phyloP scores from a whole-genome alignment of 2,329 filamentous ascomycete genomes.

The Sporothrix mexicana region DNA sequence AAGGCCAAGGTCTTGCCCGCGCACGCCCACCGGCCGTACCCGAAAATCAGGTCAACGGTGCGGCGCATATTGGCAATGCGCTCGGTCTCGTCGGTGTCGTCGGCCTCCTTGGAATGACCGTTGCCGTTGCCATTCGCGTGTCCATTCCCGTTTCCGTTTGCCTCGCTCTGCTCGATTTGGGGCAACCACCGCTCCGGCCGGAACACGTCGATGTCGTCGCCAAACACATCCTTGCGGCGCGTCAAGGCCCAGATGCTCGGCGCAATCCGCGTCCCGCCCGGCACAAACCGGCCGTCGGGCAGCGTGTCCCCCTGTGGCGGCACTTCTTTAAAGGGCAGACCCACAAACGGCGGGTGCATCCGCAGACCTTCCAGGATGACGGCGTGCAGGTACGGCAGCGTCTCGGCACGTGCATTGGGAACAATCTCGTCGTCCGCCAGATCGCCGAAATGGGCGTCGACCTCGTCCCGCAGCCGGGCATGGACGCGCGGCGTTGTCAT shows the following conservation, averaged over 20 bases:
- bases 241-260: conserved; percentile 43
- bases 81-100: conserved; percentile 18
- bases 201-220: conserved; percentile 50
- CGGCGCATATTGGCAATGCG: conserved; percentile 39
- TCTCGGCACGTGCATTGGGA: conserved; percentile 44
- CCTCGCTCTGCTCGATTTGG: conserved; percentile 36
- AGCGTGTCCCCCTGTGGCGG: conserved; percentile 49
- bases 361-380: conserved; percentile 57
- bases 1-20: conserved; percentile 51
- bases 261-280: conserved; percentile 52
- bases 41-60: conserved; percentile 49
- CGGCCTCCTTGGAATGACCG: conserved; percentile 41
- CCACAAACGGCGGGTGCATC: conserved; percentile 52
- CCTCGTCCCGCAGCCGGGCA: conserved; percentile 43
- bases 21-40: conserved; percentile 49
- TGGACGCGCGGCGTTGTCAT: conserved; percentile 41
- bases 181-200: conserved; percentile 55
- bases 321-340: conserved; percentile 41
- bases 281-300: conserved; percentile 50
- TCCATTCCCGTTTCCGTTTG: conserved; percentile 41
- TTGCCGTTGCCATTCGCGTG: conserved; percentile 19
- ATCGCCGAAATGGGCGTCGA: conserved; percentile 45
- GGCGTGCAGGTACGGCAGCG: conserved; percentile 56
- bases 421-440: conserved; percentile 11
- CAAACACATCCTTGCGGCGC: conserved; percentile 47